Percentiles rank a stretch among this genome's conserved stretches.
Evolutionary conservation across 2,329 filamentous ascomycete genomes (phyloP).

Genomic region (Ascochyta viciae-villosae): DNA sequence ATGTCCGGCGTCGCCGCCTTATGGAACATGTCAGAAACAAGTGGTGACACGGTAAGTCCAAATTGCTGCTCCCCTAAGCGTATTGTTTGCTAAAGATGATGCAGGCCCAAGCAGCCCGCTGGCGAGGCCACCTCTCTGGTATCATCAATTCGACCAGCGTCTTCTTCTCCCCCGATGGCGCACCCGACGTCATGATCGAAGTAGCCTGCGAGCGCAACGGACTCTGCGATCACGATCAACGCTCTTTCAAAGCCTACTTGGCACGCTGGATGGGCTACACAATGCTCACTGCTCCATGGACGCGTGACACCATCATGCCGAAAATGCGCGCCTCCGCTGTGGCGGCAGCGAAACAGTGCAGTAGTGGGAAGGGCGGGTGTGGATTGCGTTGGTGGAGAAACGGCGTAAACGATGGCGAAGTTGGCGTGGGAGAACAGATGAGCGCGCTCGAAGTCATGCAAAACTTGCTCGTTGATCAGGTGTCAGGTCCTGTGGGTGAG

Average conservation of each 20-base stretch:
- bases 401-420: slow-evolving; percentile 54
- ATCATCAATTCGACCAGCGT: slow-evolving; percentile 49
- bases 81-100: neutral
- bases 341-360: slow-evolving; percentile 63
- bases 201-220: slow-evolving; percentile 53
- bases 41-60: slow-evolving; percentile 36
- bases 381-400: slow-evolving; percentile 53
- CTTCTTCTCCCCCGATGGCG: slow-evolving; percentile 55
- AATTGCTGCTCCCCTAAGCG: neutral
- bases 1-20: slow-evolving; percentile 54
- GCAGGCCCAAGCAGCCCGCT: slow-evolving; percentile 27
- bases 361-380: slow-evolving; percentile 56
- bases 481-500: slow-evolving; percentile 53
- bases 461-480: slow-evolving; percentile 49
- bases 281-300: slow-evolving; percentile 47
- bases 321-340: slow-evolving; percentile 61
- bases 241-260: slow-evolving; percentile 54
- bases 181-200: slow-evolving; percentile 53
- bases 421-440: slow-evolving; percentile 66
- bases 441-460: slow-evolving; percentile 62
- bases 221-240: slow-evolving; percentile 56
- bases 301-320: slow-evolving; percentile 53
- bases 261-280: slow-evolving; percentile 51
- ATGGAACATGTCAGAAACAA: slow-evolving; percentile 53
- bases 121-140: slow-evolving; percentile 33